Conservation (phyloP, 164 flowering plant genomes). For the Annona cherimola region DNA sequence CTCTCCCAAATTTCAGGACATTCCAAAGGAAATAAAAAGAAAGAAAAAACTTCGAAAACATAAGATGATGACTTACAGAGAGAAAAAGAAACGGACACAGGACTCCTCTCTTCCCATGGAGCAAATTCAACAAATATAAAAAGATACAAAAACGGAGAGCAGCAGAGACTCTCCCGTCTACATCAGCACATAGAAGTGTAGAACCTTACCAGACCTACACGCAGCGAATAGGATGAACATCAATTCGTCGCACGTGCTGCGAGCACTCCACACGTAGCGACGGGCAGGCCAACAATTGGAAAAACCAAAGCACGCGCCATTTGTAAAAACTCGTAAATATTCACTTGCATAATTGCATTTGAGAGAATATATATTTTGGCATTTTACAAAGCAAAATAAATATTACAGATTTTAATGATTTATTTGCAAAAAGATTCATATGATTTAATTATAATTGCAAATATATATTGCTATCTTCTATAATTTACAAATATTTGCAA, state of each 20-base stretch:
- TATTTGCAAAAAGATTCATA: too few relatives aligned
- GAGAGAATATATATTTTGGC: too few relatives aligned
- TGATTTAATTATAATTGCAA: too few relatives aligned
- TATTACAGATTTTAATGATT: too few relatives aligned
- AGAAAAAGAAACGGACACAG: background rate
- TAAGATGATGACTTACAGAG: background rate
- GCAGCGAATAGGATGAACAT: background rate
- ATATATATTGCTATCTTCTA: too few relatives aligned
- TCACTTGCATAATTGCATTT: too few relatives aligned
- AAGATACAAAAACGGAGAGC: background rate
- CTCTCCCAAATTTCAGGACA: background rate
- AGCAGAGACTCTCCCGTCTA: background rate
- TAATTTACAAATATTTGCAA: too few relatives aligned
- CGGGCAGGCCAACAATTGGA: too few relatives aligned
- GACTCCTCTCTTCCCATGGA: background rate
- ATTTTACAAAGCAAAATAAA: too few relatives aligned
- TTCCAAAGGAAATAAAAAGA: background rate
- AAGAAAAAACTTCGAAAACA: background rate
- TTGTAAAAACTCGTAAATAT: too few relatives aligned
- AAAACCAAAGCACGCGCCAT: too few relatives aligned
- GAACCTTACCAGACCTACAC: background rate
- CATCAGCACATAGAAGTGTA: background rate
- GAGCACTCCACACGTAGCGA: background rate
- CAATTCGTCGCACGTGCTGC: background rate
- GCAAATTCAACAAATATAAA: background rate